Evolutionary conservation across 2,329 filamentous ascomycete species (phyloP).

Genomic region (Exophiala bonariae): DNA sequence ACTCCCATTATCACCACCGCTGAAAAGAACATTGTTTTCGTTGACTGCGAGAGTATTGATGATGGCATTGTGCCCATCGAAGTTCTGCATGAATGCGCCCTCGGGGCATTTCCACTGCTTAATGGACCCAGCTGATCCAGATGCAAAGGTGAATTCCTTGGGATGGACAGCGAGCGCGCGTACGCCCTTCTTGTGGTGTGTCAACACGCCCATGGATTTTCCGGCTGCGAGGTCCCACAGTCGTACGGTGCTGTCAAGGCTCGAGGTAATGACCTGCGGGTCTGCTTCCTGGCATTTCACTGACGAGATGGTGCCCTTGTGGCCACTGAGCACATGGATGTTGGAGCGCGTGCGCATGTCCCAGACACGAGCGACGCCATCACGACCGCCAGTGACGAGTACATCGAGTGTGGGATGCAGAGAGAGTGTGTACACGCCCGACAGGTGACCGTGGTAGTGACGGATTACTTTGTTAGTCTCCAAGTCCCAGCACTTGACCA

Average conservation of each 20-base stretch:
- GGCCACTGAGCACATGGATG: slow-evolving; percentile 87
- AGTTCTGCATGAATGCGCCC: slow-evolving; percentile 98
- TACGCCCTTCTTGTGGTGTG: slow-evolving; percentile 98
- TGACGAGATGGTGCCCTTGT: slow-evolving; percentile 86
- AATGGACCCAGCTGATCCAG: slow-evolving; percentile 86
- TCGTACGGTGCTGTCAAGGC: slow-evolving; percentile 85
- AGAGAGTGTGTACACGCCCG: slow-evolving; percentile 88
- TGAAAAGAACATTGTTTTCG: slow-evolving; percentile 92
- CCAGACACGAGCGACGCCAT: slow-evolving; percentile 94
- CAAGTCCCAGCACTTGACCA: slow-evolving; percentile 99
- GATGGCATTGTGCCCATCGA: slow-evolving; percentile 92
- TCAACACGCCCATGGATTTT: slow-evolving; percentile 93
- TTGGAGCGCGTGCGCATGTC: slow-evolving; percentile 97
- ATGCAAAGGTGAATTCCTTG: slow-evolving; percentile 93
- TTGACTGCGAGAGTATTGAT: slow-evolving; percentile 94
- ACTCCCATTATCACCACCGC: slow-evolving; percentile 91
- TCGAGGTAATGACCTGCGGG: slow-evolving; percentile 91
- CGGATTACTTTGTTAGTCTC: slow-evolving; percentile 99
- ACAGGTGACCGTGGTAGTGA: slow-evolving; percentile 95
- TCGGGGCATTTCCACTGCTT: slow-evolving; percentile 99
- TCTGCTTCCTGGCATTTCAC: slow-evolving; percentile 94
- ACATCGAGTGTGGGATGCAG: slow-evolving; percentile 96
- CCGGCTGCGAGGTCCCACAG: slow-evolving; percentile 95
- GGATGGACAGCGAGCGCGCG: slow-evolving; percentile 82
- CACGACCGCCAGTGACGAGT: slow-evolving; percentile 88